A percentile compares a stretch with the other conserved stretches of the same genome.
phyloP scores from a whole-genome alignment of 2,329 filamentous ascomycete species.

The Claviceps spartinae region DNA sequence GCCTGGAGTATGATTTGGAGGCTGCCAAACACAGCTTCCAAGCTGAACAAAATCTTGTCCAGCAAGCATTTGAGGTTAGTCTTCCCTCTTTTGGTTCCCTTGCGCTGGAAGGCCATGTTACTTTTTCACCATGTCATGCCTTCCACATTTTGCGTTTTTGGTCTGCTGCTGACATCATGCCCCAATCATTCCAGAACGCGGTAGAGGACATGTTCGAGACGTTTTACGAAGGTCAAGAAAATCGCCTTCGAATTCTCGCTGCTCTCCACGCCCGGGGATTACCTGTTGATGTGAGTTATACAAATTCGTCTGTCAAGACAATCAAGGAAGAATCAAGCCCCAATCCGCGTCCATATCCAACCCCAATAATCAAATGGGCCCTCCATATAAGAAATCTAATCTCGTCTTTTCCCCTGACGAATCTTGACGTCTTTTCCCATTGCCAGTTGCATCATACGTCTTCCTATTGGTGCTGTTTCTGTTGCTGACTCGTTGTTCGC shows the following conservation, averaged over 20 bases:
- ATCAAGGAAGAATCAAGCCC: too few species aligned
- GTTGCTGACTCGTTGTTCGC: conserved; percentile 5
- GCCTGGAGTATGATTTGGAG: conserved; percentile 20
- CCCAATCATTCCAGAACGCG: conserved; percentile 18
- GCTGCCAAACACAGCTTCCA: conserved; percentile 25
- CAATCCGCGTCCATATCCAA: too few species aligned
- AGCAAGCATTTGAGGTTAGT: conserved; percentile 26
- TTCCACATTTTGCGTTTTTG: background rate
- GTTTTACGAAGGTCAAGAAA: conserved; percentile 32
- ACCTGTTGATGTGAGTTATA: conserved; percentile 34
- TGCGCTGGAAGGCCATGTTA: background rate
- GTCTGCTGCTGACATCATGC: background rate
- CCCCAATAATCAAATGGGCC: too few species aligned
- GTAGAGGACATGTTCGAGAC: conserved; percentile 25
- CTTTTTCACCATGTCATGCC: too few species aligned
- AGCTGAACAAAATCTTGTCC: conserved; percentile 20
- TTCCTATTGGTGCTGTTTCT: background rate
- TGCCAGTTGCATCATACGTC: background rate
- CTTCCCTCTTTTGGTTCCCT: background rate
- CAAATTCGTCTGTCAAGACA: background rate
- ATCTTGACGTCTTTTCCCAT: background rate
- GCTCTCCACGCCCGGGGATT: conserved; percentile 29
- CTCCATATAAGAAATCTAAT: too few species aligned
- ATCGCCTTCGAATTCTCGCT: conserved; percentile 31
- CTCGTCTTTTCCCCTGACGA: conserved; percentile 1